Base-by-base conservation (phyloP, 1,139 yeast species). In the Magnusiomyces tetraspermus region DNA sequence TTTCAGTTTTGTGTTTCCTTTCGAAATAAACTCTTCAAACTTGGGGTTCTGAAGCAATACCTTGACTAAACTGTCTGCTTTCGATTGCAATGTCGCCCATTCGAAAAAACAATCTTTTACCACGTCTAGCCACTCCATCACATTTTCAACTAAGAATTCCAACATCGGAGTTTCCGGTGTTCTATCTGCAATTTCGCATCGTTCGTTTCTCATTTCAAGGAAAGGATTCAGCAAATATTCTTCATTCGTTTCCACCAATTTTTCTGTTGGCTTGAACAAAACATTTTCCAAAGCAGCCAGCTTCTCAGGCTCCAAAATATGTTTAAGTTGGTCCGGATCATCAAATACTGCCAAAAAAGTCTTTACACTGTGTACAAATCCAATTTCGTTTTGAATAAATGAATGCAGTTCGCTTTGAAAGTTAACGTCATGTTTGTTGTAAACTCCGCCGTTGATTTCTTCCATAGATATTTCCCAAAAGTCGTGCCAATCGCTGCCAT, bases 381-480 rank as follows among this genome's bases (percentile, higher is more conserved):
- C 51, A 24, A 49, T 50, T 23, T 54, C 56, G 1, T 48, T 41
- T 4, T 26, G 42, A 19, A 54, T 51, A 3, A 54, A 48, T 43
- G 48, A 43, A 31, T 54, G 54, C 6, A 54, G 26, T 21, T 54
- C 53, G 24, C 52, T 49, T 44, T 54, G 56, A 6, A 49, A 44
- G 10, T 38, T 41, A 24, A 54, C 26, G 17, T 48, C 51, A 4
- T 28, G 36, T 11, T 40, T 24, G 19, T 44, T 52, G 24, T 43
- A 49, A n/a, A 38, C 11, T n/a, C 42, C 42, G 40, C 26, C 10
- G 48, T 38, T 42, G 41, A 24, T 19, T 15, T 22, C 37, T 24
- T 51, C 56, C 2, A 33, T 36, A 11, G 44, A 30, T 13, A 54
- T 30, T 6, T 49, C 45, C 41, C 50, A 51, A 31, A 28, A 46